Evolutionary conservation across 2,329 filamentous ascomycete genomes (phyloP).

Genomic region (Aspergillus flavus): DNA sequence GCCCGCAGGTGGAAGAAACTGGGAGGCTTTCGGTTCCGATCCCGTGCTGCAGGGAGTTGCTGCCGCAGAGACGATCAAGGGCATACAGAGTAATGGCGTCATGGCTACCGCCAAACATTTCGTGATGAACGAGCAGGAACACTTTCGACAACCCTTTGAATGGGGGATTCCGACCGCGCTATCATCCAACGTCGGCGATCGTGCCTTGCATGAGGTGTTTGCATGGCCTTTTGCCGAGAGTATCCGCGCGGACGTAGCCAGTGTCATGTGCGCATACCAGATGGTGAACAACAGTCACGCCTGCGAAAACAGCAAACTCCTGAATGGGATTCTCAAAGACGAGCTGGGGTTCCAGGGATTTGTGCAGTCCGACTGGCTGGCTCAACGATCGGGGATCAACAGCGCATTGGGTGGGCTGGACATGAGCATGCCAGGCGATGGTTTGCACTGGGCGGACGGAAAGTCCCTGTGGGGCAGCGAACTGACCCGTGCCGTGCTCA

Average conservation of each 20-base stretch:
- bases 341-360: slow-evolving; percentile 83
- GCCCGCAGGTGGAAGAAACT: slow-evolving; percentile 46
- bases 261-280: slow-evolving; percentile 53
- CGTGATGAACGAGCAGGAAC: slow-evolving; percentile 70
- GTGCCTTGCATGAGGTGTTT: slow-evolving; percentile 74
- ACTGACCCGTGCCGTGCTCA: slow-evolving; percentile 60
- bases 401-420: slow-evolving; percentile 74
- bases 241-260: slow-evolving; percentile 64
- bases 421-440: slow-evolving; percentile 78
- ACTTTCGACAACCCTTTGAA: slow-evolving; percentile 15
- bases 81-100: slow-evolving; percentile 48
- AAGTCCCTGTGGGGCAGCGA: slow-evolving; percentile 31
- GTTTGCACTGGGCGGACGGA: slow-evolving; percentile 27
- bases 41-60: slow-evolving; percentile 45
- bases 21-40: slow-evolving; percentile 47
- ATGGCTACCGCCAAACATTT: slow-evolving; percentile 42
- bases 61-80: slow-evolving; percentile 43
- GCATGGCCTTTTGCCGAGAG: slow-evolving; percentile 78
- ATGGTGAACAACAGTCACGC: slow-evolving; percentile 78
- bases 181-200: slow-evolving; percentile 66
- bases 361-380: slow-evolving; percentile 79
- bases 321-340: slow-evolving; percentile 76
- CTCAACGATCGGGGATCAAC: slow-evolving; percentile 69
- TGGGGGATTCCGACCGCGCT: slow-evolving; percentile 14
- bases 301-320: slow-evolving; percentile 76